These are phyloP conservation scores for Termitomyces sp. DNA, from an alignment of 768 basidiomycete genomes.

Conservation along the genomic window DNA sequence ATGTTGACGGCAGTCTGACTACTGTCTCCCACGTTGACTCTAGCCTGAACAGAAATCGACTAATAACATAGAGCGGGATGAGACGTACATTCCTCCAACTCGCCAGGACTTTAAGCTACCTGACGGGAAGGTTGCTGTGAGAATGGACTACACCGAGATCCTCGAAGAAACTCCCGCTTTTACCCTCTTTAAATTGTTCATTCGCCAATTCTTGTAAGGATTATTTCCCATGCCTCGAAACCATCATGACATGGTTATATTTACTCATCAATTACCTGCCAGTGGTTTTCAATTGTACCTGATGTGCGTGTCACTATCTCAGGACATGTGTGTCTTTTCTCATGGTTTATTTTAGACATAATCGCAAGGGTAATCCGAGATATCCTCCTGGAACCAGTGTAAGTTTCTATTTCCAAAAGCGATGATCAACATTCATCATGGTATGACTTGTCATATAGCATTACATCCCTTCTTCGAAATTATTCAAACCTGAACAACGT, in stretches of 20 bases:
- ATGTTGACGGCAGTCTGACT: slow-evolving; percentile 13
- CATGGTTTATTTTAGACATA: slow-evolving; percentile 23
- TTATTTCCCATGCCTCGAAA: neutral
- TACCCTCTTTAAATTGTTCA: slow-evolving; percentile 42
- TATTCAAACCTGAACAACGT: slow-evolving; percentile 44
- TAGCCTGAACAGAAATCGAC: slow-evolving; percentile 31
- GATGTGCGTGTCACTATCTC: slow-evolving; percentile 20
- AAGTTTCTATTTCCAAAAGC: slow-evolving; percentile 13
- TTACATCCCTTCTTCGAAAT: slow-evolving; percentile 33
- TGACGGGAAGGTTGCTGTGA: slow-evolving; percentile 31
- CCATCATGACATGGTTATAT: neutral
- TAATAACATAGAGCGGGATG: slow-evolving; percentile 60
- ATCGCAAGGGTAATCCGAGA: slow-evolving; percentile 39
- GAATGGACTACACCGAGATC: slow-evolving; percentile 37
- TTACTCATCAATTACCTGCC: slow-evolving; percentile 3
- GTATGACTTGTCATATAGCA: slow-evolving; percentile 23
- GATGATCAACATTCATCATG: neutral
- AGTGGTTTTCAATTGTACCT: slow-evolving; percentile 43
- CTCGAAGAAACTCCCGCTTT: slow-evolving; percentile 46
- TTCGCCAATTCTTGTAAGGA: slow-evolving; percentile 44
- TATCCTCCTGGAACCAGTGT: slow-evolving; percentile 41
- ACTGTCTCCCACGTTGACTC: neutral
- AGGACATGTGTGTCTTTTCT: slow-evolving; percentile 1
- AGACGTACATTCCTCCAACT: slow-evolving; percentile 58
- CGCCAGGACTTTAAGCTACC: slow-evolving; percentile 37